Conservation (phyloP, 2,329 filamentous ascomycete genomes). For the Diaporthe caulivora region DNA sequence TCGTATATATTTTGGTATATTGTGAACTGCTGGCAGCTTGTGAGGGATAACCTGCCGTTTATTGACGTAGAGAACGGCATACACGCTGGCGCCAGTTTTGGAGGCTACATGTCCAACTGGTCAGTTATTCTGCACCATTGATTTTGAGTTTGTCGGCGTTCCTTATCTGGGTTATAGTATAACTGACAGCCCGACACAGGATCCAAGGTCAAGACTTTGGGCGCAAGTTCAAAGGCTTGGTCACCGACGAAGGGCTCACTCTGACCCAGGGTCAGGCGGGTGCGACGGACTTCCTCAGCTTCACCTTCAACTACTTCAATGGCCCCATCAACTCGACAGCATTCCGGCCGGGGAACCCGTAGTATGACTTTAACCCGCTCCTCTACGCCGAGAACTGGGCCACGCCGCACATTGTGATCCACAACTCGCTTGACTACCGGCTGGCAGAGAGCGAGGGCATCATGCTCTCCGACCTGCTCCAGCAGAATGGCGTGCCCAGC, state of each 20-base stretch:
- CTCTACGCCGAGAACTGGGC: slow-evolving; percentile 11
- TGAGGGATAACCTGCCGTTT: background rate
- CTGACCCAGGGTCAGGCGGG: slow-evolving; percentile 2
- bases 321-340: background rate
- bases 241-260: background rate
- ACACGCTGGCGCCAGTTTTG: slow-evolving; percentile 19
- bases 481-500: slow-evolving; percentile 80
- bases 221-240: slow-evolving; percentile 5
- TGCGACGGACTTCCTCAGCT: background rate
- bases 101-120: slow-evolving; percentile 19
- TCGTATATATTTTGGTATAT: slow-evolving; percentile 12
- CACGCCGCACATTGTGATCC: slow-evolving; percentile 65
- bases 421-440: slow-evolving; percentile 91
- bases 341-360: slow-evolving; percentile 11
- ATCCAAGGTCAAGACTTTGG: slow-evolving; percentile 22
- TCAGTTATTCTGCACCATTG: background rate
- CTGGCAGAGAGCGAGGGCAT: slow-evolving; percentile 87
- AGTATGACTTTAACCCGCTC: slow-evolving; percentile 14
- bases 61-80: background rate
- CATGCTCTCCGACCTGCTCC: slow-evolving; percentile 87
- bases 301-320: slow-evolving; percentile 13
- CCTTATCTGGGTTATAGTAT: too few species aligned
- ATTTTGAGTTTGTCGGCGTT: too few species aligned
- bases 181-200: background rate
- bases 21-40: background rate